Evolutionary conservation across 768 basidiomycete species (phyloP), one percentile per base, ranked within the genome.

Genomic region (Kockovaella imperatae): DNA sequence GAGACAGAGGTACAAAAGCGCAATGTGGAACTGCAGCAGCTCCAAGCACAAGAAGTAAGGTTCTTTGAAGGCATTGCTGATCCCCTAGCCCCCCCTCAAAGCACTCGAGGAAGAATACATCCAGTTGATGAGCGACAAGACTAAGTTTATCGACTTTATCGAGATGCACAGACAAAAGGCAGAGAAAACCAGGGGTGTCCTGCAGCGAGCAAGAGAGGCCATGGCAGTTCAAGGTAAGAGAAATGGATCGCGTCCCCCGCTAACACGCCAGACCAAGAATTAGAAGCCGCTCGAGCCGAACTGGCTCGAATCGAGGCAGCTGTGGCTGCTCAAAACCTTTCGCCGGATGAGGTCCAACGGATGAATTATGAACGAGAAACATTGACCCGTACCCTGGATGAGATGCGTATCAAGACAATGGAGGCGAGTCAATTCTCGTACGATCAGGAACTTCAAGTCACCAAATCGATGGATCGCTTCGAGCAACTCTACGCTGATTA

Each of bases 331-430:
- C 95, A 99, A 69, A 91, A 95, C 62, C 77, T 99, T 35, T 80
- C 86, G 1, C 84, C 86, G 0, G 87, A 91, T 69, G 91, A 99
- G 71, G 88, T 95, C 34, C 73, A 79, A 45, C 82, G 82, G 30
- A 91, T 99, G 87, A 90, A 84, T 60, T 81, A 81, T 4, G 90
- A 96, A 56, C 84, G 88, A 49, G 86, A 90, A 58, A 80, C 76
- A 23, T 76, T 93, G 29, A 75, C 25, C 10, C 56, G 59, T 1
- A 36, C 50, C 5, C 50, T 60, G 0, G 64, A 63, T 43, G 54
- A 64, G 57, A 72, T 89, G 45, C 82, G 84, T 54, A 75, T 79
- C 52, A 88, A 84, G 63, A 79, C 87, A 6, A 71, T 80, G 0
- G 84, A 90, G 57, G 80, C 83, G 2, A 82, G 83, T 50, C 80